Conservation (phyloP, 2,329 filamentous ascomycete genomes). For the Arthrobotrys megalospora region DNA sequence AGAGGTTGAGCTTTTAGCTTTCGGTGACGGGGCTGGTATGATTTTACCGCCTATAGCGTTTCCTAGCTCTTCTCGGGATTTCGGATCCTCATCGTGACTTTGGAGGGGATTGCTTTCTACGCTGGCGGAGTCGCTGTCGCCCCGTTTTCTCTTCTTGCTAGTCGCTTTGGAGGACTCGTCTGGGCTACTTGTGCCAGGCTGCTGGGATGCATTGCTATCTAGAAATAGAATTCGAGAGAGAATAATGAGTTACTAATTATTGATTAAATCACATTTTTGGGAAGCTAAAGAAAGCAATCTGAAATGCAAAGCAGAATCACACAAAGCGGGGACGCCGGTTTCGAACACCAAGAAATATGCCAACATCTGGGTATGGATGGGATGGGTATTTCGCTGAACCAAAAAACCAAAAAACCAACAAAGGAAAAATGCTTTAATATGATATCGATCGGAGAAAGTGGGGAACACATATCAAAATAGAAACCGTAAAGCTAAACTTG, state of each 20-base stretch:
- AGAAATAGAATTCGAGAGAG: slow-evolving; percentile 50
- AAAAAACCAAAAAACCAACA: slow-evolving; percentile 33
- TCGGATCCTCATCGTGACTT: neutral
- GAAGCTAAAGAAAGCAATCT: slow-evolving; percentile 30
- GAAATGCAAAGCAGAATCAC: slow-evolving; percentile 26
- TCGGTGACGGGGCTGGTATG: slow-evolving; percentile 34
- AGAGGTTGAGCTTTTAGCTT: slow-evolving; percentile 21
- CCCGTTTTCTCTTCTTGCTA: slow-evolving; percentile 54
- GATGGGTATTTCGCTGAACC: slow-evolving; percentile 29
- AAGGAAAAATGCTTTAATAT: slow-evolving; percentile 21
- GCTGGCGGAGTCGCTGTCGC: slow-evolving; percentile 47
- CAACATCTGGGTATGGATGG: slow-evolving; percentile 42
- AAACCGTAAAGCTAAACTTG: slow-evolving; percentile 6
- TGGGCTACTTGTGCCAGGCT: slow-evolving; percentile 50
- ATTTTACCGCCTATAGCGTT: slow-evolving; percentile 8
- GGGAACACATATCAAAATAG: slow-evolving; percentile 14
- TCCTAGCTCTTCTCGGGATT: slow-evolving; percentile 1
- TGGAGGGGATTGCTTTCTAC: slow-evolving; percentile 30
- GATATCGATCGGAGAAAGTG: slow-evolving; percentile 7
- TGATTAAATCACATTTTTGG: slow-evolving; percentile 47
- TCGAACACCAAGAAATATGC: slow-evolving; percentile 49
- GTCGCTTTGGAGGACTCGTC: slow-evolving; percentile 49
- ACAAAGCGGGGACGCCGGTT: slow-evolving; percentile 35
- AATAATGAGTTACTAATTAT: slow-evolving; percentile 60
- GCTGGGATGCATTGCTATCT: slow-evolving; percentile 38